These are phyloP conservation scores for Yamadazyma phyllophila DNA, from an alignment of 805 yeast species.

Conservation along the genomic window DNA sequence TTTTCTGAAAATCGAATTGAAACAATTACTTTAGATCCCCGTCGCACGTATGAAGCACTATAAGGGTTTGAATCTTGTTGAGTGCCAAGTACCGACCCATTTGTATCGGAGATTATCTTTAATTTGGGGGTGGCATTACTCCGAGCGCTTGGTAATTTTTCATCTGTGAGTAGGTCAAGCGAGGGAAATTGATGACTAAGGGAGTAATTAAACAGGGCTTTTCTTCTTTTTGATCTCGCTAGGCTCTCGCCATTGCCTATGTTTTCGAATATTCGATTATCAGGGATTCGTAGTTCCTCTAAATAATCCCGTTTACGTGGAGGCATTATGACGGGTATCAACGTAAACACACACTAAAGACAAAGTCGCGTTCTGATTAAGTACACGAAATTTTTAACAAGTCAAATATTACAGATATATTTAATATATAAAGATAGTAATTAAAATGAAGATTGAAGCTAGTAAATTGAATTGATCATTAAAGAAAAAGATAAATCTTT, in stretches of 20 bases:
- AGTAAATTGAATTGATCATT: constrained; percentile 5
- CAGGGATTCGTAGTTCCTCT: constrained; percentile 28
- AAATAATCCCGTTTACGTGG: constrained; percentile 21
- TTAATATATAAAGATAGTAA: constrained; percentile 1
- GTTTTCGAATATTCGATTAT: constrained; percentile 27
- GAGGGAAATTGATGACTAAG: not conserved
- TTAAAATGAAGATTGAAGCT: constrained; percentile 3
- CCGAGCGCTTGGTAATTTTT: not conserved
- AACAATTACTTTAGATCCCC: not conserved
- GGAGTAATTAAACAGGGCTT: constrained; percentile 6
- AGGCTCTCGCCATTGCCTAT: constrained; percentile 17
- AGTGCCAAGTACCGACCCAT: not conserved
- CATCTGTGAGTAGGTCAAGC: not conserved
- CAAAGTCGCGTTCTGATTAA: constrained; percentile 1
- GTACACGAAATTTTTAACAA: constrained; percentile 4
- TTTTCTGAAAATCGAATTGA: constrained; percentile 4
- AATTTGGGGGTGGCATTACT: not conserved
- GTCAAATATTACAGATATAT: constrained; percentile 2
- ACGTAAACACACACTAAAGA: constrained; percentile 3
- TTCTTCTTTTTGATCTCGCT: constrained; percentile 23
- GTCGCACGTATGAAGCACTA: not conserved
- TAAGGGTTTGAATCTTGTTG: not conserved
- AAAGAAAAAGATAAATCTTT: constrained; percentile 1
- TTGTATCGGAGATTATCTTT: not conserved
- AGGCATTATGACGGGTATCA: constrained; percentile 15